Evolutionary conservation across 495 filamentous ascomycete genomes (phyloP).

Genomic region (Annulohypoxylon moriforme): DNA sequence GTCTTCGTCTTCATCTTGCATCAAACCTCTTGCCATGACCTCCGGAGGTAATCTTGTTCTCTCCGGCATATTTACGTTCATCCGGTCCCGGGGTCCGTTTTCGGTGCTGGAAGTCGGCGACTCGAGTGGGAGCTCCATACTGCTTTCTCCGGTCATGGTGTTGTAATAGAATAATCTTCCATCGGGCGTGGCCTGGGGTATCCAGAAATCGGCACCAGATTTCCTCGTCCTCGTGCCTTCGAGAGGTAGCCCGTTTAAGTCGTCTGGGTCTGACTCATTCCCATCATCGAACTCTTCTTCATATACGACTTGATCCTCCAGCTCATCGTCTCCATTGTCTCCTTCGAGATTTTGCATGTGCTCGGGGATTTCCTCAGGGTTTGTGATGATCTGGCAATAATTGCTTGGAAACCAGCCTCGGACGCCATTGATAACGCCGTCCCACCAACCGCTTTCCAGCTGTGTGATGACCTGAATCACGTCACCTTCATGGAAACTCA

Average conservation of each 20-base stretch:
- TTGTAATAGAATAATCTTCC: slow-evolving; percentile 98
- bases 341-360: slow-evolving; percentile 70
- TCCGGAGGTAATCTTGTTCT: slow-evolving; percentile 93
- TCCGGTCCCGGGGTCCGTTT: slow-evolving; percentile 85
- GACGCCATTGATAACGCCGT: slow-evolving; percentile 92
- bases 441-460: slow-evolving; percentile 99
- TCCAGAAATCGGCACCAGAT: slow-evolving; percentile 96
- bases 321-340: slow-evolving; percentile 77
- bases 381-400: slow-evolving; percentile 88
- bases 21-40: slow-evolving; percentile 86
- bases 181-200: slow-evolving; percentile 95
- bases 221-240: slow-evolving; percentile 76
- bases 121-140: slow-evolving; percentile 92
- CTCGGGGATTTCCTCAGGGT: slow-evolving; percentile 71
- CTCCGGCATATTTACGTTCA: slow-evolving; percentile 87
- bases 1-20: slow-evolving; percentile 85
- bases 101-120: slow-evolving; percentile 85
- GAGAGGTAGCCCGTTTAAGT: slow-evolving; percentile 71
- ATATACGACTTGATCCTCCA: slow-evolving; percentile 62
- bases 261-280: slow-evolving; percentile 71
- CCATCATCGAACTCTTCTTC: slow-evolving; percentile 65
- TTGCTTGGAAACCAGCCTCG: slow-evolving; percentile 99
- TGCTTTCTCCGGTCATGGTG: slow-evolving; percentile 91
- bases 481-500: slow-evolving; percentile 95
- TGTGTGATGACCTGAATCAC: slow-evolving; percentile 98